phyloP scores from a whole-genome alignment of 495 filamentous ascomycete genomes.

The Glutinoglossum americanum region DNA sequence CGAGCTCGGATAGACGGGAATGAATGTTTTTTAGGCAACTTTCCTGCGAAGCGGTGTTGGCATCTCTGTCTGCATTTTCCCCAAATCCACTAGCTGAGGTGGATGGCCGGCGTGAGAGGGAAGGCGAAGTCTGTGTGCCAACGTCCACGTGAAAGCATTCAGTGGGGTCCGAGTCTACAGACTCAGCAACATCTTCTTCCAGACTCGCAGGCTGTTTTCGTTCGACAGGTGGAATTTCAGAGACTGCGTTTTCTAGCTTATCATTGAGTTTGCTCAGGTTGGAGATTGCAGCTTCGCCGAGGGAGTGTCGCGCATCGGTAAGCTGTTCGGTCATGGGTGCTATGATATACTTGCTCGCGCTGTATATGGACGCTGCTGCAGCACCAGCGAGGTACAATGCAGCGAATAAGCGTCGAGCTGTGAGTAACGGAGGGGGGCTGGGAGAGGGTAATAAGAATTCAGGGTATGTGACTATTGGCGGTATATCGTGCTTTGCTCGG shows the following conservation, averaged over 20 bases:
- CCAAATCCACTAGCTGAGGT: slow-evolving; percentile 8
- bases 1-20: slow-evolving; percentile 16
- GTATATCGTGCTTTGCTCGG: slow-evolving; percentile 25
- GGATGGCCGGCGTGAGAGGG: slow-evolving; percentile 18
- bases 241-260: slow-evolving; percentile 50
- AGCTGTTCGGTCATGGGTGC: slow-evolving; percentile 63
- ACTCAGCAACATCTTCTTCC: slow-evolving; percentile 7
- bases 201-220: slow-evolving; percentile 5
- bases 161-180: slow-evolving; percentile 41
- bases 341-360: slow-evolving; percentile 57
- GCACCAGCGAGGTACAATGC: slow-evolving; percentile 57
- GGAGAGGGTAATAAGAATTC: slow-evolving; percentile 56
- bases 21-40: neutral
- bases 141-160: slow-evolving; percentile 84
- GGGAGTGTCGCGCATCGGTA: slow-evolving; percentile 55
- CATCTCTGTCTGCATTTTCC: slow-evolving; percentile 4
- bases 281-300: slow-evolving; percentile 38
- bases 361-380: slow-evolving; percentile 52
- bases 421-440: slow-evolving; percentile 61
- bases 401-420: slow-evolving; percentile 47
- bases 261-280: slow-evolving; percentile 50
- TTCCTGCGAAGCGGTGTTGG: slow-evolving; percentile 1
- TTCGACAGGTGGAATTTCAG: slow-evolving; percentile 27
- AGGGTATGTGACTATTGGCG: slow-evolving; percentile 94
- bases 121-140: slow-evolving; percentile 61